A percentile compares a stretch with the other conserved stretches of the same genome.
Evolutionary conservation across 192 early-diverging fungal species (phyloP).

Genomic region (Lobosporangium transversale): DNA sequence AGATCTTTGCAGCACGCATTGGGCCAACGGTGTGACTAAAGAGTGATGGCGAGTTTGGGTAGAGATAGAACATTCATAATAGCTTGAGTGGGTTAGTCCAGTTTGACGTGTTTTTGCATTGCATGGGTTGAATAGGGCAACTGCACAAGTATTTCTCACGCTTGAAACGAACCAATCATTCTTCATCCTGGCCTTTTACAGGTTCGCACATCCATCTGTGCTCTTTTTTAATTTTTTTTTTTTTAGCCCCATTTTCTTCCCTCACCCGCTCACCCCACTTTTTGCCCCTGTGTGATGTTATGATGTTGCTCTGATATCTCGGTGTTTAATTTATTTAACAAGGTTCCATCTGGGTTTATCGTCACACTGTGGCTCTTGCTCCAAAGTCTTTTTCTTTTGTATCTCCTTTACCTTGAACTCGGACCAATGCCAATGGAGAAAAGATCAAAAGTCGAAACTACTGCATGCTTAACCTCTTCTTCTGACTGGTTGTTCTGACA

Average conservation of each 20-base stretch:
- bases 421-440: conserved; percentile 97
- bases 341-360: too few relatives aligned
- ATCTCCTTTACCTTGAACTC: conserved; percentile 67
- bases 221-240: neutral
- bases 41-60: neutral
- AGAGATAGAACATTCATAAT: neutral
- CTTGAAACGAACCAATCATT: neutral
- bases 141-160: conserved; percentile 9
- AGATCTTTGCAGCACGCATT: conserved; percentile 96
- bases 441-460: conserved; percentile 93
- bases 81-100: neutral
- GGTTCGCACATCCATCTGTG: neutral
- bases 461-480: conserved; percentile 71
- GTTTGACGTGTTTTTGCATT: too few relatives aligned
- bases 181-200: neutral
- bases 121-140: too few relatives aligned
- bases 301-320: neutral
- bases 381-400: too few relatives aligned
- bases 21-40: conserved; percentile 90
- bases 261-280: too few relatives aligned
- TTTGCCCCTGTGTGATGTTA: too few relatives aligned
- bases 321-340: too few relatives aligned
- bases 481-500: conserved; percentile 14
- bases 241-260: too few relatives aligned
- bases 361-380: too few relatives aligned